Percentiles rank a stretch among this genome's conserved stretches.
phyloP scores from a whole-genome alignment of 371 early-diverging fungal genomes.

The Rhizopus delemar region DNA sequence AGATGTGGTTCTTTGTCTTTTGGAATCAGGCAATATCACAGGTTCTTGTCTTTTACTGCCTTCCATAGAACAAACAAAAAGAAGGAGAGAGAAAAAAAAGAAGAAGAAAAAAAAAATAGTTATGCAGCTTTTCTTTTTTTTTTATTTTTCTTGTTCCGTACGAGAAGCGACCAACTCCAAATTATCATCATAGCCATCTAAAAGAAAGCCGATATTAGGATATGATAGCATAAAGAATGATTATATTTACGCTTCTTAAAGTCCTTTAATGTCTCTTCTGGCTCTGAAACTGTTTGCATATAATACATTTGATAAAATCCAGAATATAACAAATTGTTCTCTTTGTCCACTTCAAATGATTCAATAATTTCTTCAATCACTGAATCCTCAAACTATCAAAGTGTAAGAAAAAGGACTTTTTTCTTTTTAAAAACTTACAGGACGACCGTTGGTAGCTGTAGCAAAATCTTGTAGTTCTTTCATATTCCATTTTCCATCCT shows the following conservation, averaged over 20 bases:
- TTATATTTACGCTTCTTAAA: constrained; percentile 53
- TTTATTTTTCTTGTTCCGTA: constrained; percentile 22
- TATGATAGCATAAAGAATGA: too few species aligned
- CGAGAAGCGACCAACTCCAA: constrained; percentile 38
- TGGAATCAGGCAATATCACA: constrained; percentile 29
- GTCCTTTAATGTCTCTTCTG: constrained; percentile 75
- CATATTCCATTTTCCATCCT: constrained; percentile 62
- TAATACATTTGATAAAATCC: constrained; percentile 79
- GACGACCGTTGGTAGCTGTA: constrained; percentile 68
- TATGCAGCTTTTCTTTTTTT: background rate
- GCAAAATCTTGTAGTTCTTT: constrained; percentile 73
- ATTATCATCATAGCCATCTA: constrained; percentile 47
- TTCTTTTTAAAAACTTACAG: constrained; percentile 41
- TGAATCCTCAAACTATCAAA: constrained; percentile 66
- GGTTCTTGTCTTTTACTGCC: constrained; percentile 26
- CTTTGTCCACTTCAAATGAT: constrained; percentile 58
- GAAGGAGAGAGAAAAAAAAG: background rate
- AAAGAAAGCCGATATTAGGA: background rate
- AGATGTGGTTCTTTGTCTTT: constrained; percentile 26
- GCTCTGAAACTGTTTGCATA: constrained; percentile 67
- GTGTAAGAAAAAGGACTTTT: background rate
- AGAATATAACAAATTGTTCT: constrained; percentile 56
- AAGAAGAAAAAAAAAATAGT: constrained; percentile 1
- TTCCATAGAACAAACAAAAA: constrained; percentile 16
- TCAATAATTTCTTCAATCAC: constrained; percentile 63